Conservation (phyloP, 495 filamentous ascomycete genomes). For the Penicillium nucicola region DNA sequence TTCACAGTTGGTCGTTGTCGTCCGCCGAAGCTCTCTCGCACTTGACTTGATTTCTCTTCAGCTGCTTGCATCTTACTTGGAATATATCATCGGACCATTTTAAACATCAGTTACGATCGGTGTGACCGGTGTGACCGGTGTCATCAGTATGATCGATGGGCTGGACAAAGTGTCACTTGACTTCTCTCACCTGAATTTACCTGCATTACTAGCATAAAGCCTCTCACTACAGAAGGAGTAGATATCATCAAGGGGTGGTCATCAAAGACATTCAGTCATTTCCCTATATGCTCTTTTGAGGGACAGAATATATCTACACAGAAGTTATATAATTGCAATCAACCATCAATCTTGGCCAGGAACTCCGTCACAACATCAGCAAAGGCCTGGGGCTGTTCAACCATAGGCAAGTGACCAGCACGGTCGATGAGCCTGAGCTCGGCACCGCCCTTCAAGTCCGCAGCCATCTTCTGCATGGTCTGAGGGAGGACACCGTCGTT, state of each 20-base stretch:
- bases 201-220: no score
- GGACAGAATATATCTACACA: not conserved
- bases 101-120: no score
- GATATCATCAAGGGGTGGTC: not conserved
- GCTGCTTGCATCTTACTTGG: no score
- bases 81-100: no score
- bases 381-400: constrained; percentile 66
- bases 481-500: constrained; percentile 71
- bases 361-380: constrained; percentile 57
- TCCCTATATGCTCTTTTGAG: not conserved
- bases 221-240: no score
- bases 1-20: constrained; percentile 12
- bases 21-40: not conserved
- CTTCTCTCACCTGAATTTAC: no score
- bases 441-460: constrained; percentile 48
- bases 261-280: not conserved
- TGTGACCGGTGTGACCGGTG: no score
- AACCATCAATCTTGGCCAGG: constrained; percentile 35
- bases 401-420: constrained; percentile 82
- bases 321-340: constrained; percentile 3
- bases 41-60: not conserved
- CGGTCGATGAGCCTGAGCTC: constrained; percentile 58
- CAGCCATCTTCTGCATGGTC: constrained; percentile 72
- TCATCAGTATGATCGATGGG: no score
- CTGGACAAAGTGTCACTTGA: no score